phyloP scores from a whole-genome alignment of 2,329 filamentous ascomycete species.

The Trichoderma sp. region DNA sequence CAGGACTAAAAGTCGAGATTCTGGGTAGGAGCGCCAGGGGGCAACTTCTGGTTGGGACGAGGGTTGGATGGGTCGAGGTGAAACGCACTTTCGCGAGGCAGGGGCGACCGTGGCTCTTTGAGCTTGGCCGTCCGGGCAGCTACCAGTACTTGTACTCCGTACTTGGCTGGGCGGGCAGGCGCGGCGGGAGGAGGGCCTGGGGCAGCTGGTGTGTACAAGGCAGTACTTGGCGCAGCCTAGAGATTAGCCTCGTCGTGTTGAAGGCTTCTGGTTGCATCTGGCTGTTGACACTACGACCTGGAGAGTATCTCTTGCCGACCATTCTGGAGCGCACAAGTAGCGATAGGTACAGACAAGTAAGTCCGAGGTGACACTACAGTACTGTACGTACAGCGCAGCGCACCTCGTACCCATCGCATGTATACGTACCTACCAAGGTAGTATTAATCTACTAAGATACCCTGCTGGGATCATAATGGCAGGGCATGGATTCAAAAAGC shows the following conservation, averaged over 20 bases:
- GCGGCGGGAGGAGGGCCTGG: background rate
- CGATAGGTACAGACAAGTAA: background rate
- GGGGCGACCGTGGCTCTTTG: constrained; percentile 11
- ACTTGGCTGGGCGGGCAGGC: background rate
- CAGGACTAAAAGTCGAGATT: constrained; percentile 3
- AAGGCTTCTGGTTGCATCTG: background rate
- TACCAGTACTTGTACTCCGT: background rate
- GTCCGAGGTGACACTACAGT: background rate
- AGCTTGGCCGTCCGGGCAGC: background rate
- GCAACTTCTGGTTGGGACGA: constrained; percentile 14
- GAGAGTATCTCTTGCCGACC: background rate
- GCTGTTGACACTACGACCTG: background rate
- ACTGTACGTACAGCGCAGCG: background rate
- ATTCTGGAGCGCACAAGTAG: background rate
- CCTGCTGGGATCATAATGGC: background rate
- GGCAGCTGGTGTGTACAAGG: background rate
- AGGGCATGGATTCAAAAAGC: background rate
- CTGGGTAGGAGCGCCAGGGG: constrained; percentile 10
- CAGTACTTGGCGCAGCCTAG: background rate
- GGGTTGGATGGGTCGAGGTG: constrained; percentile 18
- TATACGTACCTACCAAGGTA: background rate
- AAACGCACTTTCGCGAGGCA: constrained; percentile 18
- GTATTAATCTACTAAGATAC: too few species aligned
- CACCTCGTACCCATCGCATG: background rate
- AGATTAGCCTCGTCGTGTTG: background rate